Conservation (phyloP, 495 filamentous ascomycete genomes). For the Cladorrhinum samala region DNA sequence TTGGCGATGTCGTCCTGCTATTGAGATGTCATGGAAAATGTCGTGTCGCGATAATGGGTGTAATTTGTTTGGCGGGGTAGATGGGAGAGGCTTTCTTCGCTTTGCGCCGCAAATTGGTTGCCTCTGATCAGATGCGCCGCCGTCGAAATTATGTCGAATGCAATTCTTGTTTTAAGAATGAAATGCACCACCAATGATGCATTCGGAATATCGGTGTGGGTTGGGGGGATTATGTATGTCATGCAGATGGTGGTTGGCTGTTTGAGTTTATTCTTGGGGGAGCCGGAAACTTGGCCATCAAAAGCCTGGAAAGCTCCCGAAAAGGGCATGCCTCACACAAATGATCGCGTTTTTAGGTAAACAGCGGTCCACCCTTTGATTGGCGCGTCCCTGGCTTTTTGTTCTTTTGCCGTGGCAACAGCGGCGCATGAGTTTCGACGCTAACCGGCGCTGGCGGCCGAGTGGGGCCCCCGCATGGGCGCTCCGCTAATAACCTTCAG, state of each 20-base stretch:
- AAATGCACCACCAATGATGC: no score
- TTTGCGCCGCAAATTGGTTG: background rate
- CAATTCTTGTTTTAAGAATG: no score
- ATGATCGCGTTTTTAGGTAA: slow-evolving; percentile 21
- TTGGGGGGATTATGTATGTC: background rate
- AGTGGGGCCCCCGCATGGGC: background rate
- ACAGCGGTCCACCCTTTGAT: slow-evolving; percentile 7
- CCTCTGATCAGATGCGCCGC: background rate
- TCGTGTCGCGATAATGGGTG: background rate
- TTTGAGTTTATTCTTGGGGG: no score
- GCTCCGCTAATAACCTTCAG: background rate
- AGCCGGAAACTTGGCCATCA: background rate
- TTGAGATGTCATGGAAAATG: background rate
- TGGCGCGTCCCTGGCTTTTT: slow-evolving; percentile 2
- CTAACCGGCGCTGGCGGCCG: background rate
- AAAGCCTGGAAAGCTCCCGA: background rate
- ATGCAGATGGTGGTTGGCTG: background rate
- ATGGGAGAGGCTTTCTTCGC: no score
- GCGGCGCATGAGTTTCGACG: slow-evolving; percentile 4
- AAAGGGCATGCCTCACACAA: background rate
- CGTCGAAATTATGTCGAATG: background rate
- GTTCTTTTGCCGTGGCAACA: slow-evolving; percentile 13
- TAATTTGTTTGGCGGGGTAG: background rate
- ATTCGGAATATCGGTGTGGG: no score
- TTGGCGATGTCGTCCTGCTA: slow-evolving; percentile 9